Evolutionary conservation across 768 basidiomycete genomes (phyloP).

Genomic region (Omphalotus guepiniiformis): DNA sequence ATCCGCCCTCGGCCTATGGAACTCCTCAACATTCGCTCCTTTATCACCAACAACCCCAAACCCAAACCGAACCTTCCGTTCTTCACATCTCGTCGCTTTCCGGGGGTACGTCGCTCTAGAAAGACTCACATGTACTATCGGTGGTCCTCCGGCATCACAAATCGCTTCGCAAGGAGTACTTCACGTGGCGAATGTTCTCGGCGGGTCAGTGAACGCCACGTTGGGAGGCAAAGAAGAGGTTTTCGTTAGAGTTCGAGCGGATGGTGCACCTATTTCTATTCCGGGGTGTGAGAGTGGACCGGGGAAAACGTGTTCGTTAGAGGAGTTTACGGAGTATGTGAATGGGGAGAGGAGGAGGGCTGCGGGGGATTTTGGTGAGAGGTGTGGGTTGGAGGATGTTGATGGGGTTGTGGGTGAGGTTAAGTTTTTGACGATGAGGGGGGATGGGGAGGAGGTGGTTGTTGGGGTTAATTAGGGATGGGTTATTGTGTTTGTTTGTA

Average conservation of each 20-base stretch:
- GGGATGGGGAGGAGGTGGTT: constrained; percentile 6
- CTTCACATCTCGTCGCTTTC: constrained; percentile 37
- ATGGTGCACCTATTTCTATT: constrained; percentile 37
- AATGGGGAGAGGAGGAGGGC: constrained; percentile 19
- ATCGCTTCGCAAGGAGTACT: constrained; percentile 4
- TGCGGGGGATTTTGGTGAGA: constrained; percentile 34
- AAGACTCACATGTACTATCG: constrained; percentile 28
- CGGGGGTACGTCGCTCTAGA: constrained; percentile 38
- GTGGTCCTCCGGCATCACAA: constrained; percentile 12
- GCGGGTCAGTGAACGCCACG: not conserved
- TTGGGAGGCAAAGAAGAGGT: constrained; percentile 1
- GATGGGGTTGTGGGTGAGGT: constrained; percentile 5
- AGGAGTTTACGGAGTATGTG: constrained; percentile 28
- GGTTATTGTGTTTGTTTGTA: no score
- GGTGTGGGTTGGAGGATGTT: constrained; percentile 26
- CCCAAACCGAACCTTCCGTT: constrained; percentile 30
- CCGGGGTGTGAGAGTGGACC: constrained; percentile 38
- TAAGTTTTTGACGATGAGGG: constrained; percentile 5
- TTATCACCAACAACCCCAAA: constrained; percentile 30
- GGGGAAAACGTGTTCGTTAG: constrained; percentile 32
- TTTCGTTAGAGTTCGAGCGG: constrained; percentile 35
- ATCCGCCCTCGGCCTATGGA: constrained; percentile 40
- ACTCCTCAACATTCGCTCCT: constrained; percentile 25
- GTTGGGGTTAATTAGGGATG: constrained; percentile 4
- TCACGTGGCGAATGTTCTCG: constrained; percentile 1